Percentiles rank a stretch among this genome's conserved stretches.
Conservation (phyloP, 495 filamentous ascomycete species). For the Schizothecium vesticola region DNA sequence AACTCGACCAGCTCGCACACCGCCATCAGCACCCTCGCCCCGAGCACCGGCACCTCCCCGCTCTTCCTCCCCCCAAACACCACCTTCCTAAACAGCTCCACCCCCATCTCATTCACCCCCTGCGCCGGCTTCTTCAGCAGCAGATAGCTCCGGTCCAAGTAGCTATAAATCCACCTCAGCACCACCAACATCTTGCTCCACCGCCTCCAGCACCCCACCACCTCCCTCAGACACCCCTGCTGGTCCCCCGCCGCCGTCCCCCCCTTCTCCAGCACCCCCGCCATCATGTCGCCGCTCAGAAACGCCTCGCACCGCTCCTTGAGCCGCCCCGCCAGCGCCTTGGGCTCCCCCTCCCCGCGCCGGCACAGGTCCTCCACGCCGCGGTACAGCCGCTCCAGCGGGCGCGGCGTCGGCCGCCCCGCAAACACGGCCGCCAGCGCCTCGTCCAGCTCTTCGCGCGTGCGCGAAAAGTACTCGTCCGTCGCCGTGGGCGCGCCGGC, state of each 20-base stretch:
- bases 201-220: slow-evolving; percentile 64
- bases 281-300: slow-evolving; percentile 50
- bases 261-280: slow-evolving; percentile 41
- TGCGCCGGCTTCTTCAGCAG: slow-evolving; percentile 36
- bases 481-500: slow-evolving; percentile 28
- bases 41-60: slow-evolving; percentile 33
- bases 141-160: slow-evolving; percentile 84
- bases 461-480: slow-evolving; percentile 63
- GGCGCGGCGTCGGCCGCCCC: slow-evolving; percentile 53
- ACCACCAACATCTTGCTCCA: slow-evolving; percentile 76
- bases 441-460: slow-evolving; percentile 63
- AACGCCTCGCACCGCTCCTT: slow-evolving; percentile 57
- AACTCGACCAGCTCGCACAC: slow-evolving; percentile 69
- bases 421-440: slow-evolving; percentile 70
- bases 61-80: slow-evolving; percentile 52
- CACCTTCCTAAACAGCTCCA: slow-evolving; percentile 55
- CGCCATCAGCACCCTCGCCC: slow-evolving; percentile 57
- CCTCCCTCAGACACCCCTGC: slow-evolving; percentile 47
- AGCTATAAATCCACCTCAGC: slow-evolving; percentile 83
- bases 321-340: slow-evolving; percentile 58
- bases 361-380: slow-evolving; percentile 87
- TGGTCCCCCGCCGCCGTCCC: slow-evolving; percentile 21
- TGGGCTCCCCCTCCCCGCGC: slow-evolving; percentile 61
- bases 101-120: slow-evolving; percentile 52
- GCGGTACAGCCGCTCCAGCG: slow-evolving; percentile 81